phyloP scores from a whole-genome alignment of 768 basidiomycete species.

The Podaxis rugospora region DNA sequence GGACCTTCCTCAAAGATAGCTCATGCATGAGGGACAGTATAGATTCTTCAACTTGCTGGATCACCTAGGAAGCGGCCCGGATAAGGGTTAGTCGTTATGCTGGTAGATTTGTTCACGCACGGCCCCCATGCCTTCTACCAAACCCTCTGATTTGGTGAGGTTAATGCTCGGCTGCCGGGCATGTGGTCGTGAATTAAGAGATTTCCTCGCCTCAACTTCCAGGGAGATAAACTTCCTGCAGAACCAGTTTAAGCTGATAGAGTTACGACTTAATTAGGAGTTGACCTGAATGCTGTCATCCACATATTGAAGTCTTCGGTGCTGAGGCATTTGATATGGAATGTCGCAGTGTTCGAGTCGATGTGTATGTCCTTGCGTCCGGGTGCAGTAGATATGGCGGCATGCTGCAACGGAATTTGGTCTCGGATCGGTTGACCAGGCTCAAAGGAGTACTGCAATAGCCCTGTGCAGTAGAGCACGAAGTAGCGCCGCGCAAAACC shows the following conservation, averaged over 20 bases:
- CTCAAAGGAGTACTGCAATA: constrained; percentile 72
- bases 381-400: constrained; percentile 73
- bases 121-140: constrained; percentile 63
- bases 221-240: constrained; percentile 61
- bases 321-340: constrained; percentile 78
- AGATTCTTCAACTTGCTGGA: constrained; percentile 54
- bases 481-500: constrained; percentile 88
- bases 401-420: constrained; percentile 58
- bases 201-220: constrained; percentile 40
- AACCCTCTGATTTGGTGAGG: constrained; percentile 42
- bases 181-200: constrained; percentile 35
- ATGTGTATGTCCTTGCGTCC: constrained; percentile 79
- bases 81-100: neutral
- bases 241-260: constrained; percentile 13
- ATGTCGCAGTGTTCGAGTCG: constrained; percentile 71
- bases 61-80: constrained; percentile 34
- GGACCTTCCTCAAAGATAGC: constrained; percentile 30
- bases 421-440: constrained; percentile 71
- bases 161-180: constrained; percentile 40
- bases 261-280: constrained; percentile 2
- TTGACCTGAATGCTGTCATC: constrained; percentile 72
- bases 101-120: constrained; percentile 32
- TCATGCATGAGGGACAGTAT: constrained; percentile 40
- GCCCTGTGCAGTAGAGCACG: constrained; percentile 58
- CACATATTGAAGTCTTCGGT: constrained; percentile 67